Conservation (phyloP, 2,329 filamentous ascomycete genomes). For the Aspergillus neoniger region DNA sequence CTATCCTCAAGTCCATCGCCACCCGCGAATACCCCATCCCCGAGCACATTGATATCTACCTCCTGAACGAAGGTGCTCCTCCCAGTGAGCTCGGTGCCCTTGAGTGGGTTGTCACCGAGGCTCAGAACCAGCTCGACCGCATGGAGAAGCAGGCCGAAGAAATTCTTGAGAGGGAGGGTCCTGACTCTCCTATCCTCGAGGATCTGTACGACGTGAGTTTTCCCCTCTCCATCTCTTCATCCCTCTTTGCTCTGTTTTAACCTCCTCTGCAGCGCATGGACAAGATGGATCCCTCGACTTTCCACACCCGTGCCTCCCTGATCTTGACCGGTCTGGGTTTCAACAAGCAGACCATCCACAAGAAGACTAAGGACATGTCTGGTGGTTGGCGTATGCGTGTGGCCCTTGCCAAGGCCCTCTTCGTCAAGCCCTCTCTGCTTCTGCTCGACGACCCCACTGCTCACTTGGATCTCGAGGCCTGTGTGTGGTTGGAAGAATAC, state of each 20-base stretch:
- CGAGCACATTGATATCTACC: slow-evolving; percentile 95
- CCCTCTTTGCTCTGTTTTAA: slow-evolving; percentile 22
- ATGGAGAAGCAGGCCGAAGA: slow-evolving; percentile 87
- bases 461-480: slow-evolving; percentile 98
- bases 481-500: slow-evolving; percentile 99
- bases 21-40: slow-evolving; percentile 94
- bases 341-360: slow-evolving; percentile 96
- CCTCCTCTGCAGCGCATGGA: slow-evolving; percentile 76
- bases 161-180: slow-evolving; percentile 87
- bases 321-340: slow-evolving; percentile 98
- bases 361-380: slow-evolving; percentile 99
- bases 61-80: slow-evolving; percentile 94
- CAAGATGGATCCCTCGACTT: slow-evolving; percentile 97
- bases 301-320: slow-evolving; percentile 89
- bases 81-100: slow-evolving; percentile 85
- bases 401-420: slow-evolving; percentile 92
- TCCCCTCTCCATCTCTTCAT: background rate
- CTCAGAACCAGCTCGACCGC: slow-evolving; percentile 86
- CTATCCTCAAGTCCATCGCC: slow-evolving; percentile 92
- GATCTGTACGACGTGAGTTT: slow-evolving; percentile 88
- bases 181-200: slow-evolving; percentile 84
- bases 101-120: slow-evolving; percentile 96
- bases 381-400: slow-evolving; percentile 99
- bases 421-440: slow-evolving; percentile 94
- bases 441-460: slow-evolving; percentile 97